Conservation (phyloP, 2,329 filamentous ascomycete genomes). For the Thelonectria olida region DNA sequence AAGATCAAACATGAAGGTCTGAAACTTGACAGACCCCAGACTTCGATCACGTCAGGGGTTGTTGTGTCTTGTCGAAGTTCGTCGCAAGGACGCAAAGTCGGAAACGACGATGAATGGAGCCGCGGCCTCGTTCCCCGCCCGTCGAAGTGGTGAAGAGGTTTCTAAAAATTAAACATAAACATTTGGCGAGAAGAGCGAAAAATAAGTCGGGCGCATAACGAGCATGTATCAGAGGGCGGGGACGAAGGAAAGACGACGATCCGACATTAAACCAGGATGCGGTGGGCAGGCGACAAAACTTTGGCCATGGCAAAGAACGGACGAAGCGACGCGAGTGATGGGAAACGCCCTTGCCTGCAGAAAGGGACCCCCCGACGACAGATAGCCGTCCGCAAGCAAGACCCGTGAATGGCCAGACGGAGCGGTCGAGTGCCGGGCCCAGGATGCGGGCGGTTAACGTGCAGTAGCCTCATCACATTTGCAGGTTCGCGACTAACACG, state of each 20-base stretch:
- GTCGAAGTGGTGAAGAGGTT: no score
- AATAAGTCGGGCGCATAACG: no score
- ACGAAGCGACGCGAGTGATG: neutral
- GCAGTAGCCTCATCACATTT: slow-evolving; percentile 31
- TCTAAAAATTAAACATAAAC: no score
- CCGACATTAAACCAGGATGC: no score
- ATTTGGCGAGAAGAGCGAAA: no score
- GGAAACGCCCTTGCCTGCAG: neutral
- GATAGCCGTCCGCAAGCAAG: neutral
- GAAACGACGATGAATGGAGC: neutral
- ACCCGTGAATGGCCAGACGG: neutral
- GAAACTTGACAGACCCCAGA: neutral
- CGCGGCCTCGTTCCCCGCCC: no score
- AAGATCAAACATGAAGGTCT: neutral
- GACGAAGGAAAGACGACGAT: no score
- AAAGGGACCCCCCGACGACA: neutral
- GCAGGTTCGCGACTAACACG: neutral
- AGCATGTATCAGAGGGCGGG: no score
- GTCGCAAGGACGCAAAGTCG: neutral
- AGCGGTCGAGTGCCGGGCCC: neutral
- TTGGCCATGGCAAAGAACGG: neutral
- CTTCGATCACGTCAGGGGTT: neutral
- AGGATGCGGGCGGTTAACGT: slow-evolving; percentile 34
- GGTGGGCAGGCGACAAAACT: neutral
- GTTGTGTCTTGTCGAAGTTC: neutral